Conservation (phyloP, 2,329 filamentous ascomycete genomes). For the Pseudogymnoascus sp. region DNA sequence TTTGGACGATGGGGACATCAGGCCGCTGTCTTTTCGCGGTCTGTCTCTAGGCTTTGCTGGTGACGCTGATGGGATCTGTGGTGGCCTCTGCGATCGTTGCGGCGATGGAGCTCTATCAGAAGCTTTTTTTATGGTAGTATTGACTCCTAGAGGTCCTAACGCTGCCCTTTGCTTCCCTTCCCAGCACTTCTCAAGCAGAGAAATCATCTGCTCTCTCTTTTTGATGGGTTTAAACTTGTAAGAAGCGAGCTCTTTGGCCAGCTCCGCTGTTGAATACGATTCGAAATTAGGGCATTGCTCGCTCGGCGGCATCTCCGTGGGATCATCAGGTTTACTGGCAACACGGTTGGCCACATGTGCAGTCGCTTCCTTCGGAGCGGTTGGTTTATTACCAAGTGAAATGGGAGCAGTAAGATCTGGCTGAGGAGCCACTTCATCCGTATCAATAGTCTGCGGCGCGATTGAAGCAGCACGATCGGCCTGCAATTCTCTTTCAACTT, state of each 20-base stretch:
- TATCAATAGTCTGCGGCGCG: background rate
- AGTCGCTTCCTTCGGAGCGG: background rate
- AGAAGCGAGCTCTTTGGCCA: constrained; percentile 51
- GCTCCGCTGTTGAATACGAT: constrained; percentile 51
- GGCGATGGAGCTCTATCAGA: constrained; percentile 9
- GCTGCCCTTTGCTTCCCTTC: constrained; percentile 41
- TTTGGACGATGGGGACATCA: background rate
- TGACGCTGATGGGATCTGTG: constrained; percentile 29
- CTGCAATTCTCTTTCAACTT: background rate
- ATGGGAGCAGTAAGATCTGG: background rate
- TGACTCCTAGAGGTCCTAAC: constrained; percentile 21
- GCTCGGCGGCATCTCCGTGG: background rate
- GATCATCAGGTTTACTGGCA: background rate
- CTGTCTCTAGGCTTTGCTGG: constrained; percentile 34
- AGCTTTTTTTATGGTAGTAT: constrained; percentile 12
- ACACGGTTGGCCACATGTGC: background rate
- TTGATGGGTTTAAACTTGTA: constrained; percentile 70
- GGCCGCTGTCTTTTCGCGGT: constrained; percentile 31
- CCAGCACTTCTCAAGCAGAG: constrained; percentile 64
- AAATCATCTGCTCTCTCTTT: constrained; percentile 59
- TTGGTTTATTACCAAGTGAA: background rate
- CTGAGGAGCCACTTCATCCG: background rate
- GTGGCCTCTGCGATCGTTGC: constrained; percentile 1
- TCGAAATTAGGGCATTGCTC: constrained; percentile 46
- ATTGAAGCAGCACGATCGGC: background rate